These are phyloP conservation scores for Globisporangium mamillatum DNA, from an alignment of 352 stramenopile species.

Conservation along the genomic window DNA sequence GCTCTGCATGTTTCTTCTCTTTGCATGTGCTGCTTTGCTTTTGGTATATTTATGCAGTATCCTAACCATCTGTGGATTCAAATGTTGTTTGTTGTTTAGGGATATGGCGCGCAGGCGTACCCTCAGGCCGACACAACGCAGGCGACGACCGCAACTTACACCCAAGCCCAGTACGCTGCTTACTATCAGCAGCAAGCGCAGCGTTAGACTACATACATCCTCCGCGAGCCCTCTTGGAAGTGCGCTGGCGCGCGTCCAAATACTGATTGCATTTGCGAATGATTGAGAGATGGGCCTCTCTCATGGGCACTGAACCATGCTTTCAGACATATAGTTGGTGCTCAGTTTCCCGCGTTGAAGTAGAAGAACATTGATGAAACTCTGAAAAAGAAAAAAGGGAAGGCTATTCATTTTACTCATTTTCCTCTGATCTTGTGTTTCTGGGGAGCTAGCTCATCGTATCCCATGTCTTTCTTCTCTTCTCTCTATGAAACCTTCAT, in stretches of 20 bases:
- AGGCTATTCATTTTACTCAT: conserved; percentile 9
- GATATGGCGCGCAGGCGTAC: conserved; percentile 53
- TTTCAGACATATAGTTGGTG: background rate
- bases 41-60: too few species aligned
- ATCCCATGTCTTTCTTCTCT: background rate
- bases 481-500: background rate
- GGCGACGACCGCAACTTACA: conserved; percentile 28
- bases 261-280: background rate
- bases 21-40: conserved; percentile 4
- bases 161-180: conserved; percentile 58
- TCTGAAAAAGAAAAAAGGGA: background rate
- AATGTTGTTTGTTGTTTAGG: conserved; percentile 25
- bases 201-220: conserved; percentile 4
- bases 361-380: background rate
- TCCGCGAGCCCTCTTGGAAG: background rate
- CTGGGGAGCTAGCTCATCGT: background rate
- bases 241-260: background rate
- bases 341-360: background rate
- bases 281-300: conserved; percentile 12
- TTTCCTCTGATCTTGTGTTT: background rate
- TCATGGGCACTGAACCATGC: background rate
- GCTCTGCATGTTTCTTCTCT: conserved; percentile 9
- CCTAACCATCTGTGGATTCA: background rate
- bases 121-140: conserved; percentile 27
- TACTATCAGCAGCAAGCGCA: conserved; percentile 57